phyloP scores from a whole-genome alignment of 2,329 filamentous ascomycete species.

The Myriosclerotinia scirpicola region DNA sequence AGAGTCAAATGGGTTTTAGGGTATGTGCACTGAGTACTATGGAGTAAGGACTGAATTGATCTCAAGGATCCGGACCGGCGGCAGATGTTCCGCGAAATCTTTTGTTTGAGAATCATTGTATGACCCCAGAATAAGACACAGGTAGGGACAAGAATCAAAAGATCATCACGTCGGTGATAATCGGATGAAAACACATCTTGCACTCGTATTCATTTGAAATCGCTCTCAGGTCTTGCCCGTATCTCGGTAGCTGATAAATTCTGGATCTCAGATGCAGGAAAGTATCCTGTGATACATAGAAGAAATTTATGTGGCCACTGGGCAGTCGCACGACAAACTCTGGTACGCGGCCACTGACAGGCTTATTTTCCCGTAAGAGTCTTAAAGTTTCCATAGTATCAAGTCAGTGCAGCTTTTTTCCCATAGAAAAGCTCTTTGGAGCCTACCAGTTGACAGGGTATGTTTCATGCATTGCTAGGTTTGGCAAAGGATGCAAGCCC shows the following conservation, averaged over 20 bases:
- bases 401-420: background rate
- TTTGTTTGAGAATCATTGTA: conserved; percentile 15
- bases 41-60: conserved; percentile 8
- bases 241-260: conserved; percentile 1
- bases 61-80: conserved; percentile 11
- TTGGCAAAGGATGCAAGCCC: conserved; percentile 5
- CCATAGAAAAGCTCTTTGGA: background rate
- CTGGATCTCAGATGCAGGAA: conserved; percentile 1
- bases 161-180: conserved; percentile 6
- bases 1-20: background rate
- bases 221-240: background rate
- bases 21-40: conserved; percentile 12
- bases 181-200: background rate
- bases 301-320: conserved; percentile 10
- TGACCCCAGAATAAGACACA: no score
- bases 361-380: background rate
- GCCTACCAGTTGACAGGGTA: background rate
- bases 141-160: no score
- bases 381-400: background rate
- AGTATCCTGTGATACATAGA: conserved; percentile 12
- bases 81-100: background rate
- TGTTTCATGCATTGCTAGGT: conserved; percentile 16
- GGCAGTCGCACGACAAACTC: background rate
- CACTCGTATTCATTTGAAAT: background rate
- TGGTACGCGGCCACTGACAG: background rate